These are phyloP conservation scores for Rhodomyrtus tomentosa DNA, from an alignment of 345 rosid genomes.

Conservation along the genomic window DNA sequence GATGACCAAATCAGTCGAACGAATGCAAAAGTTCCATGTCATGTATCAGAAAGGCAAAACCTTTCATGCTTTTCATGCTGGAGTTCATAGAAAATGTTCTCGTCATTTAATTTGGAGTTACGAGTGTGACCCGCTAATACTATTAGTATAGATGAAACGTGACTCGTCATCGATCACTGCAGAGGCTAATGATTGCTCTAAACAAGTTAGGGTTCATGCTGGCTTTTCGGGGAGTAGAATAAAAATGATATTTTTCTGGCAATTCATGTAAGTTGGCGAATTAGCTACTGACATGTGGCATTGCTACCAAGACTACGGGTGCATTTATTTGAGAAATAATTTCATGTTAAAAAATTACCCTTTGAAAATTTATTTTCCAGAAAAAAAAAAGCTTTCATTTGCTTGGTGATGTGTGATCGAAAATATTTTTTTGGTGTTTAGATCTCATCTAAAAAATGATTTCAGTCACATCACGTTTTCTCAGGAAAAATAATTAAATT, in stretches of 20 bases:
- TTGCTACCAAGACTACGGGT: neutral
- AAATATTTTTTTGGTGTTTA: too few species aligned
- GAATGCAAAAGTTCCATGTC: neutral
- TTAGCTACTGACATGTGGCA: neutral
- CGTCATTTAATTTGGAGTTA: neutral
- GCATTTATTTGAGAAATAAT: too few species aligned
- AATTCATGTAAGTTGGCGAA: neutral
- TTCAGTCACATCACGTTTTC: too few species aligned
- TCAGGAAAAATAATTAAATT: too few species aligned
- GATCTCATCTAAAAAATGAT: too few species aligned
- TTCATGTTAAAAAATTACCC: too few species aligned
- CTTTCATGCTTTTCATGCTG: neutral
- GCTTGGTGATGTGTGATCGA: too few species aligned
- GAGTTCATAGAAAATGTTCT: neutral
- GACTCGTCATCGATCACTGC: slow-evolving; percentile 22
- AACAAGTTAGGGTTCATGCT: slow-evolving; percentile 36
- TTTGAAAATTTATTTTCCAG: too few species aligned
- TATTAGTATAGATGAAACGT: too few species aligned
- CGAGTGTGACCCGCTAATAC: too few species aligned
- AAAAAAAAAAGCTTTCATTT: too few species aligned
- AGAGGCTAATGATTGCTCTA: slow-evolving; percentile 81
- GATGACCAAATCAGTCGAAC: neutral
- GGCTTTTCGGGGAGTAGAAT: neutral
- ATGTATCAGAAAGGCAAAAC: neutral
- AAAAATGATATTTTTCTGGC: neutral